Evolutionary conservation across 1,139 yeast genomes (phyloP).

Genomic region (Blastobotrys ciferrii): DNA sequence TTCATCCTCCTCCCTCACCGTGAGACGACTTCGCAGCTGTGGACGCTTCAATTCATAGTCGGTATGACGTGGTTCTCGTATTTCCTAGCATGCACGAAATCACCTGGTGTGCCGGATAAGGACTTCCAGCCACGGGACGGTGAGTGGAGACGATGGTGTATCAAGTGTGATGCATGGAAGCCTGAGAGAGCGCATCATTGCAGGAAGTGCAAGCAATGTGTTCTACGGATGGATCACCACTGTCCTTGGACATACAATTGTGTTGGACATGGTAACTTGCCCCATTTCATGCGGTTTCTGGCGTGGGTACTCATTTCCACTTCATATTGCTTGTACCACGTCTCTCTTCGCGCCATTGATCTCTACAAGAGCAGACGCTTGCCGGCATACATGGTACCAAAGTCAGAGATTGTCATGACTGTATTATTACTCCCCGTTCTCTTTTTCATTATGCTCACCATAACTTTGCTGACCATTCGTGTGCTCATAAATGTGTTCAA

Average conservation of each 20-base stretch:
- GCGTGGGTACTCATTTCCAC: constrained; percentile 63
- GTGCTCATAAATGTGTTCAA: constrained; percentile 54
- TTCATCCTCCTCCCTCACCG: constrained; percentile 50
- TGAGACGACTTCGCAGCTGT: constrained; percentile 43
- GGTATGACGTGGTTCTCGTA: constrained; percentile 72
- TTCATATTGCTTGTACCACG: constrained; percentile 46
- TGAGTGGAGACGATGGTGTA: constrained; percentile 61
- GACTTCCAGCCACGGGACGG: constrained; percentile 40
- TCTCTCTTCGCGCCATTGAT: constrained; percentile 43
- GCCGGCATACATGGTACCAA: constrained; percentile 60
- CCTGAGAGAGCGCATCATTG: constrained; percentile 85
- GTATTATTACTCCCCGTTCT: constrained; percentile 56
- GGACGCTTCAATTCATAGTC: constrained; percentile 49
- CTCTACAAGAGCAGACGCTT: constrained; percentile 54
- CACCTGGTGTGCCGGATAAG: constrained; percentile 60
- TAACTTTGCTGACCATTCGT: constrained; percentile 58
- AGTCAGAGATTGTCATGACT: constrained; percentile 54
- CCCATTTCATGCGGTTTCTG: constrained; percentile 80
- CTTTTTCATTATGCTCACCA: constrained; percentile 56
- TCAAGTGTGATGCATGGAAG: constrained; percentile 61
- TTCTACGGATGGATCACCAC: constrained; percentile 82
- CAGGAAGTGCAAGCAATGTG: constrained; percentile 52
- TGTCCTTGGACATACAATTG: constrained; percentile 88
- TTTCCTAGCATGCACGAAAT: constrained; percentile 51
- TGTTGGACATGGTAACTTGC: constrained; percentile 74